phyloP scores from a whole-genome alignment of 768 basidiomycete species.

The Galerina marginata region DNA sequence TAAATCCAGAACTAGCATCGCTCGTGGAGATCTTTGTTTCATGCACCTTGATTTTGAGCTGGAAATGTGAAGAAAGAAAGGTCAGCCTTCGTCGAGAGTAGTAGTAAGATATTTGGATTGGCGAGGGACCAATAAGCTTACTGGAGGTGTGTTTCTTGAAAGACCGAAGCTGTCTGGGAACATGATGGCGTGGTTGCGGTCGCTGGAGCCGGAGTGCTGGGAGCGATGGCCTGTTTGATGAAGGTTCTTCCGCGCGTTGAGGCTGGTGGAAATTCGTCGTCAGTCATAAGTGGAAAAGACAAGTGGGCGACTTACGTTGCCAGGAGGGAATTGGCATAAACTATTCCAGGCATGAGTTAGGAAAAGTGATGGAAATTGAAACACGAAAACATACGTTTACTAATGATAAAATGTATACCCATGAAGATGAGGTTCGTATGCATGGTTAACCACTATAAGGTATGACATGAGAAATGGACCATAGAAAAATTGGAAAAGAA shows the following conservation, averaged over 20 bases:
- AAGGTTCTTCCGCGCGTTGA: conserved; percentile 19
- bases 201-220: conserved; percentile 6
- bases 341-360: conserved; percentile 26
- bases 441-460: conserved; percentile 50
- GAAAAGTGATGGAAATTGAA: background rate
- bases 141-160: background rate
- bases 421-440: conserved; percentile 54
- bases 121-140: background rate
- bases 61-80: no score
- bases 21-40: background rate
- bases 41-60: conserved; percentile 3
- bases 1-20: background rate
- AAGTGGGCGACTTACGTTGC: conserved; percentile 41
- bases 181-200: conserved; percentile 16
- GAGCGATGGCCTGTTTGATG: conserved; percentile 9
- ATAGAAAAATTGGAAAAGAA: background rate
- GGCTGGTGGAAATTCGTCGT: conserved; percentile 6
- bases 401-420: conserved; percentile 57
- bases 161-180: conserved; percentile 11
- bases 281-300: conserved; percentile 13
- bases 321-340: conserved; percentile 57
- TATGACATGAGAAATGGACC: conserved; percentile 26
- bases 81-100: no score
- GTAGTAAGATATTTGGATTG: no score
- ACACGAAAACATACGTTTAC: conserved; percentile 44